Base-by-base conservation (phyloP, 179 eudicot species). In the Beta corolliflora region DNA sequence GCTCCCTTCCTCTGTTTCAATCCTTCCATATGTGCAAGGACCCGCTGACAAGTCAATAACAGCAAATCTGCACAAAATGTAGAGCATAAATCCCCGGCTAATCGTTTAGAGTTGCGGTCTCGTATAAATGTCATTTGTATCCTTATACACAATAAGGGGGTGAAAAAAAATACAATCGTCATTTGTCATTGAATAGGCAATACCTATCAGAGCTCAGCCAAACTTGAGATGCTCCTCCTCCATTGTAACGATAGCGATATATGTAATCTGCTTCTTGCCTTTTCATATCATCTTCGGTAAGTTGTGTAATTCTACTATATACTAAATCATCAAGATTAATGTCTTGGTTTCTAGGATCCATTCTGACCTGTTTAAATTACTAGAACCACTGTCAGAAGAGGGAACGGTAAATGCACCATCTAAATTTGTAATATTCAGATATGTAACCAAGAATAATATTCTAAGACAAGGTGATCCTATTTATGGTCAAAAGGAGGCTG, bases 201-300 rank as follows among this genome's bases (percentile, higher is more conserved):
- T 93, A 96, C 99, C 99, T 96, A 91, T 92, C 88, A 84, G 96
- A 94, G 82, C 99, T 89, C 80, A 96, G 90, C 99, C 99, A 96
- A 85, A 96, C 92, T 86, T 96, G 99, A 89, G 99, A 94, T 84
- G 97, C 98, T 44, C 99, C 99, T 23, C 99, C 99, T 83, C 99
- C 98, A 89, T 89, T 91, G 83, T 94, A 96, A 61, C 96, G 98
- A 75, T 96, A 96, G 46, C 94, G 94, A 84, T 96, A 96, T 65
- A 96, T 84, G 85, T 96, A 96, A 82, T 88, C 95, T 29, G 95
- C 97, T 83, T 94, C 99, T 89, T 96, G 99, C 80, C 86, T 89
- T 82, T 89, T 92, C 90, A 94, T 86, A 71, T 96, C 98, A 73
- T 93, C 97, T 71, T 90, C 97, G 67, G 89, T 90, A 73, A 94